Evolutionary conservation across 139 green algal genomes (phyloP), one percentile per base, ranked within the genome.

Genomic region (Zygnema circumcarinatum): DNA sequence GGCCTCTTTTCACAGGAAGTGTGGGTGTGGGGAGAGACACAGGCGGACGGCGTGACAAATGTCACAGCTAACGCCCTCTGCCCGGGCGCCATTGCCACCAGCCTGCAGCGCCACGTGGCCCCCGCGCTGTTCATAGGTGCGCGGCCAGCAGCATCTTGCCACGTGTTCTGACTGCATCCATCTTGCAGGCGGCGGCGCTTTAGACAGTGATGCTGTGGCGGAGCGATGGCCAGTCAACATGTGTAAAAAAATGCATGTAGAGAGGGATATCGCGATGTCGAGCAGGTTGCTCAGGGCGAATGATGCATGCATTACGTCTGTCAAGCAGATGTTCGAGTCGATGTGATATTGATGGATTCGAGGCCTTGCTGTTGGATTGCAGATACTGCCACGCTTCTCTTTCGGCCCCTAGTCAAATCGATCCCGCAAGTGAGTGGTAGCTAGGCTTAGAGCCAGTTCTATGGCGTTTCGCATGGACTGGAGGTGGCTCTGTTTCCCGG

Each of bases 1-100:
- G 7, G 3, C 69, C 16, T 25, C 69, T 20, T n/a, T 20, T 16
- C 7, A 22, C 7, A 78, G 16, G 3, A 38, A 25, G 7, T 78
- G 3, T 22, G 11, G 36, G 7, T 41, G 7, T 78, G 69, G 7
- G n/a, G n/a, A n/a, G n/a, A n/a, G n/a, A n/a, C 11, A n/a, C 75
- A 83, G 75, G 75, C 75, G n/a, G 75, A 83, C 20, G 75, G 75
- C 29, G 75, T 83, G 75, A 83, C 32, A 62, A 89, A 82, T 74
- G 32, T 94, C 22, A 94, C 92, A 41, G 93, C 84, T 31, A 97
- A 98, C 90, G 75, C 88, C 29, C 87, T 98, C 52, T 94, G 97
- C 89, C 96, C 96, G 0, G 96, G 96, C 0, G 92, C 96, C 0
- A 95, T 98, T 2, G 80, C 89, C n/a, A 98, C 96, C 0, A 95